Evolutionary conservation across 306 rosid genomes (phyloP), one percentile per base, ranked within the genome.

Genomic region (Urtica urens): DNA sequence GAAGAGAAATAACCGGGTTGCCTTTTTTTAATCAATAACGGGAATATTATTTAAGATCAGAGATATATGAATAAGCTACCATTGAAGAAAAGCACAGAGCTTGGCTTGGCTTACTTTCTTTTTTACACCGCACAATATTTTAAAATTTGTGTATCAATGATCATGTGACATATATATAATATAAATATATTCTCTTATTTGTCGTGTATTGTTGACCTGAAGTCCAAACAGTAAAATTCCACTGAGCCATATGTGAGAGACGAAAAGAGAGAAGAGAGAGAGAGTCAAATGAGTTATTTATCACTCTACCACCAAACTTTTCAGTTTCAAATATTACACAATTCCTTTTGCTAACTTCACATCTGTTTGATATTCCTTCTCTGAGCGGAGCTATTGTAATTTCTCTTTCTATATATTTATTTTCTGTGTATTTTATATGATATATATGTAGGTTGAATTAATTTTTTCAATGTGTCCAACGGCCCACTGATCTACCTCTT

Each of bases 121-220:
- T n/a, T n/a, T 9, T 41, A 0, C 9, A 41, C 8, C 49, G 23
- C 29, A 3, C 27, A 21, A 44, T 29, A 16, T 15, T 34, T 49
- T n/a, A n/a, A 5, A 13, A 23, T 49, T 24, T 27, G 23, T 33
- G 3, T 7, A 12, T 16, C 13, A 10, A 38, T 59, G 33, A 35
- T 11, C 11, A 31, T 31, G 13, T 31, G 27, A 20, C 24, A 38
- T 16, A 29, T n/a, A 24, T 28, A 46, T 43, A 40, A 33, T 38
- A 46, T 14, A 55, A 38, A 43, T 35, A 14, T 33, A 62, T 54
- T 26, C 50, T 30, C n/a, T n/a, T n/a, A n/a, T 58, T 68, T 78
- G 80, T 87, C 79, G 74, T 72, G 52, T 80, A 76, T 44, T 81
- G 93, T 88, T 88, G 95, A 84, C 90, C 70, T 74, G 37, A 43